Evolutionary conservation across 768 basidiomycete species (phyloP), one percentile per base, ranked within the genome.

Genomic region (Trametes elegans): DNA sequence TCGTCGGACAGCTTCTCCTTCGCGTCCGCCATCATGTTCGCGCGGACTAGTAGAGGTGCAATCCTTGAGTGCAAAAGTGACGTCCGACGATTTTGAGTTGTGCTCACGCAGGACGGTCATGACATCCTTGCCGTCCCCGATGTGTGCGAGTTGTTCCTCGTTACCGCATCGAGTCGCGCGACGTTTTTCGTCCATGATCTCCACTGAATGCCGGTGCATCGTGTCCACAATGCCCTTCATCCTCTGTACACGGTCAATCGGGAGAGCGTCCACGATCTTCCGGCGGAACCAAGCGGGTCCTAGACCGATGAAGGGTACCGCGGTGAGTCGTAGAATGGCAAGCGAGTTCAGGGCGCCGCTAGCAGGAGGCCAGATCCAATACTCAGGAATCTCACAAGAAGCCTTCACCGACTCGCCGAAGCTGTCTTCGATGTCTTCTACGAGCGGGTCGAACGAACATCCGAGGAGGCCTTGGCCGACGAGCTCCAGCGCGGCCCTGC

Each of bases 291-390:
- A 64, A 2, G 77, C 62, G 4, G 76, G 58, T 0, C 79, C 76
- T 0, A 80, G 57, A 31, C 68, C 68, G 7, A 69, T 64, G 0
- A 79, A 58, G 55, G 74, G 73, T 1, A 78, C 78, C 0, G 77
- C 70, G 52, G 79, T 73, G 47, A 74, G 75, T 6, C 77, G 72
- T 14, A 73, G 66, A n/a, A 79, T n/a, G n/a, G n/a, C n/a, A n/a
- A n/a, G n/a, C n/a, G n/a, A n/a, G n/a, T n/a, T n/a, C n/a, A n/a
- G n/a, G n/a, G n/a, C n/a, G n/a, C n/a, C n/a, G n/a, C n/a, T n/a
- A n/a, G n/a, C n/a, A n/a, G n/a, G n/a, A n/a, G n/a, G n/a, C n/a
- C n/a, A n/a, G n/a, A n/a, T n/a, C n/a, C n/a, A n/a, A n/a, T n/a
- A n/a, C n/a, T n/a, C n/a, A n/a, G n/a, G n/a, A n/a, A n/a, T n/a